Evolutionary conservation across 768 basidiomycete genomes (phyloP), one percentile per base, ranked within the genome.

Genomic region (Stropharia rugosoannulata): DNA sequence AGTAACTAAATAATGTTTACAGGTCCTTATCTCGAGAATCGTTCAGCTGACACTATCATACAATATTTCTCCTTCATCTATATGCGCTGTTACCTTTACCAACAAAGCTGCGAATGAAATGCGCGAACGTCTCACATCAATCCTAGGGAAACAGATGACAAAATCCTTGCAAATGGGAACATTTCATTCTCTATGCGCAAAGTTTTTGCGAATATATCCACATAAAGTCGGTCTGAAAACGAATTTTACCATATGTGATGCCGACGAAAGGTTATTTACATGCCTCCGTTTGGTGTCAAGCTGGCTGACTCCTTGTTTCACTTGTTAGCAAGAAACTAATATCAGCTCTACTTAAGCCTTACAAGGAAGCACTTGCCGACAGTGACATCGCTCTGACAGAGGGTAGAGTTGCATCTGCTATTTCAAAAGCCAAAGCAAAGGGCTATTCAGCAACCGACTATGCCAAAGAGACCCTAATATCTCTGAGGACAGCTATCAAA

Each of bases 91-190:
- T 10, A 96, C 80, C 5, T 96, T 95, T 68, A 94, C 93, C 9
- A 93, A 93, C 73, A 93, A 93, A 69, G 92, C 93, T 13, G 91
- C 93, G 1, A 87, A 83, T 57, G 93, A 95, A 73, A 93, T 95
- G 91, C 79, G 82, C 50, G 77, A 82, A 49, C 79, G 93, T 3
- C 73, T 96, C 29, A 70, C 72, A 16, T 81, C 79, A 57, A 70
- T 94, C 3, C 77, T 96, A 36, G 93, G 92, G 4, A 78, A 82
- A 38, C 68, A 79, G 25, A 64, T 64, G 2, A 86, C 85, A 0
- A 70, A 73, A 10, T 71, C 77, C 38, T 74, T 95, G 19, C 77
- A 76, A 59, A 74, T 83, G 85, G 90, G 90, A 5, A 93, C 90
- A 0, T 93, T 92, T 61, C 90, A 93, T 65, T 80, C 89, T 0